phyloP scores from a whole-genome alignment of 1,139 yeast genomes.

The Kluyveromyces sp. region DNA sequence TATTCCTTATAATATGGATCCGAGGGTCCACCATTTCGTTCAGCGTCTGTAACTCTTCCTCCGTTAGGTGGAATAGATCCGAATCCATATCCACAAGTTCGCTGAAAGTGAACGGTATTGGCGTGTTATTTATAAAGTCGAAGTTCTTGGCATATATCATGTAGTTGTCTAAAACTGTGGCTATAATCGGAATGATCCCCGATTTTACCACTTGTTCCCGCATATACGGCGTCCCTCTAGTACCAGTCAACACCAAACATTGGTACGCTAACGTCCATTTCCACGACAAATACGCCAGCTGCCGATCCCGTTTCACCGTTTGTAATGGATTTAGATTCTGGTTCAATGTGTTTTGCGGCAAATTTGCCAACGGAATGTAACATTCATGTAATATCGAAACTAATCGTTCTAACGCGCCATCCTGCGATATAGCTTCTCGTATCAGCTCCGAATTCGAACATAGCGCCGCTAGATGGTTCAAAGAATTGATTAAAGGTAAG shows the following conservation, averaged over 20 bases:
- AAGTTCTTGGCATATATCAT: slow-evolving; percentile 34
- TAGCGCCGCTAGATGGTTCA: slow-evolving; percentile 80
- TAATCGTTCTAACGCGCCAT: slow-evolving; percentile 87
- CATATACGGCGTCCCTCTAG: slow-evolving; percentile 83
- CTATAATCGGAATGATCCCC: slow-evolving; percentile 83
- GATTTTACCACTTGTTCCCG: slow-evolving; percentile 84
- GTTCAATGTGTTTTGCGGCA: slow-evolving; percentile 8
- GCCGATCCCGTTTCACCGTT: slow-evolving; percentile 27
- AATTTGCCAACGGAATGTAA: slow-evolving; percentile 32
- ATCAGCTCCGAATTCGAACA: slow-evolving; percentile 84
- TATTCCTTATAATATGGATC: slow-evolving; percentile 6
- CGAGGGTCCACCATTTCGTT: slow-evolving; percentile 3
- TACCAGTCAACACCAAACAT: slow-evolving; percentile 82
- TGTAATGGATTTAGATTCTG: slow-evolving; percentile 15
- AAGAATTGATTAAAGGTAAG: slow-evolving; percentile 82
- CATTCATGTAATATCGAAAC: slow-evolving; percentile 83
- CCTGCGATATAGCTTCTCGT: slow-evolving; percentile 77
- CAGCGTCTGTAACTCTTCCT: slow-evolving; percentile 5
- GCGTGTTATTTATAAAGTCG: slow-evolving; percentile 27
- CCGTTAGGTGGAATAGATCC: slow-evolving; percentile 6
- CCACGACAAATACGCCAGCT: slow-evolving; percentile 67
- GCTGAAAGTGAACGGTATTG: slow-evolving; percentile 19
- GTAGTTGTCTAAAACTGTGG: slow-evolving; percentile 86
- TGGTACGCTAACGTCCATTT: slow-evolving; percentile 95
- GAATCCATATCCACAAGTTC: slow-evolving; percentile 5